These are phyloP conservation scores for Pichia sp. DNA, from an alignment of 1,139 yeast genomes.

Conservation along the genomic window DNA sequence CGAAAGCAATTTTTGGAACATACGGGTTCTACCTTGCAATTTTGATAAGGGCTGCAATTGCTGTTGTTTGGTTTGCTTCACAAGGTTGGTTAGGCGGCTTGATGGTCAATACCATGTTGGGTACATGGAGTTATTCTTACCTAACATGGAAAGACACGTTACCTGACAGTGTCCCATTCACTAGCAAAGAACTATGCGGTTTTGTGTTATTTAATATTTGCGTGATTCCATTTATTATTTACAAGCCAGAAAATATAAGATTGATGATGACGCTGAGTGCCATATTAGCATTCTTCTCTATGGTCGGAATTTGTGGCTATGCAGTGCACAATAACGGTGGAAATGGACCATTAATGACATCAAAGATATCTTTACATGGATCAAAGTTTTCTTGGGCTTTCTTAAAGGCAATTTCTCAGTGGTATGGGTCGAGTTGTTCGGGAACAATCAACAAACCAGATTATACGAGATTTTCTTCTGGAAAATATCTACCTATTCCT, in stretches of 20 bases:
- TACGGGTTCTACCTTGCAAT: not conserved
- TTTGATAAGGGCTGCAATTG: not conserved
- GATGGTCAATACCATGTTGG: not conserved
- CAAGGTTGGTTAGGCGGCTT: not conserved
- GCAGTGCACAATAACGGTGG: not conserved
- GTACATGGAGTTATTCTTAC: slow-evolving; percentile 6
- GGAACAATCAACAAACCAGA: not conserved
- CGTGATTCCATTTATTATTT: not conserved
- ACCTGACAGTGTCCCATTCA: not conserved
- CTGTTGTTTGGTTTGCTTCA: slow-evolving; percentile 7
- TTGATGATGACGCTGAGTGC: not conserved
- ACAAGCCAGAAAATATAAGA: not conserved
- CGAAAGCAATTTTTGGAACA: slow-evolving; percentile 1
- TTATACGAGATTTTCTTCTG: not conserved
- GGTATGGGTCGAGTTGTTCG: not conserved
- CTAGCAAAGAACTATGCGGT: too few relatives aligned
- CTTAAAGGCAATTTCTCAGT: not conserved
- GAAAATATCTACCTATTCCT: not conserved
- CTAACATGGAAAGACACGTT: too few relatives aligned
- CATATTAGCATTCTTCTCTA: not conserved
- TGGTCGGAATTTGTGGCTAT: not conserved
- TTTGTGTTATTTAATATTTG: not conserved
- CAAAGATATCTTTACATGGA: not conserved
- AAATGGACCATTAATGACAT: not conserved
- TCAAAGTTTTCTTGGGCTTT: not conserved